A percentile compares a stretch with the other conserved stretches of the same genome.
Conservation (phyloP, 148 eudicot genomes). For the Rhododendron henanense region DNA sequence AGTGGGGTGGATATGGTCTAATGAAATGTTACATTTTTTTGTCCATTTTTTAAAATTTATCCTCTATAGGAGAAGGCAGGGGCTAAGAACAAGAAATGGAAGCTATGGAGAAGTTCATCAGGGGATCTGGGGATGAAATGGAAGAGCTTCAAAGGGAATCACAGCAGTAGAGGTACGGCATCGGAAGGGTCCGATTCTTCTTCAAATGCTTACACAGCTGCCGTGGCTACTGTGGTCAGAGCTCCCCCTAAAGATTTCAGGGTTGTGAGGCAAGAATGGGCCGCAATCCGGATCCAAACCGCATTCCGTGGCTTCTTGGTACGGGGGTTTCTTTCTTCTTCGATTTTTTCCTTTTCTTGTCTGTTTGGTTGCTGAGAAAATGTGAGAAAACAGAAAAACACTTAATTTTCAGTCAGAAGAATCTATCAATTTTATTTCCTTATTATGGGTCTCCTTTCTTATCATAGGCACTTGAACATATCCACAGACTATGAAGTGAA, state of each 20-base stretch:
- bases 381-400: not conserved
- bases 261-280: slow-evolving; percentile 87
- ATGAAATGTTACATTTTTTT: not conserved
- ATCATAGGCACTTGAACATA: not conserved
- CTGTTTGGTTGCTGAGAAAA: slow-evolving; percentile 6
- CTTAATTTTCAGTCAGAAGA: not conserved
- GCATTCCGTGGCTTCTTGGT: slow-evolving; percentile 91
- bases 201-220: slow-evolving; percentile 61
- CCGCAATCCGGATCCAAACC: slow-evolving; percentile 92
- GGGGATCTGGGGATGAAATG: slow-evolving; percentile 62
- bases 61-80: slow-evolving; percentile 48
- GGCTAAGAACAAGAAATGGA: slow-evolving; percentile 74
- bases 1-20: not conserved
- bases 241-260: slow-evolving; percentile 84
- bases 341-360: not conserved
- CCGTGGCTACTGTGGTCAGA: slow-evolving; percentile 72
- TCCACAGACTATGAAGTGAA: not conserved
- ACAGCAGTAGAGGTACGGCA: slow-evolving; percentile 37
- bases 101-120: slow-evolving; percentile 81
- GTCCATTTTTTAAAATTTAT: not conserved
- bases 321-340: slow-evolving; percentile 5
- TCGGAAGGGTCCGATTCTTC: slow-evolving; percentile 58
- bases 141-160: slow-evolving; percentile 60
- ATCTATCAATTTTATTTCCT: not conserved
- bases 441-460: not conserved